A percentile compares a stretch with the other conserved stretches of the same genome.
phyloP scores from a whole-genome alignment of 169 alveolate species.

The Perkinsus marinus region DNA sequence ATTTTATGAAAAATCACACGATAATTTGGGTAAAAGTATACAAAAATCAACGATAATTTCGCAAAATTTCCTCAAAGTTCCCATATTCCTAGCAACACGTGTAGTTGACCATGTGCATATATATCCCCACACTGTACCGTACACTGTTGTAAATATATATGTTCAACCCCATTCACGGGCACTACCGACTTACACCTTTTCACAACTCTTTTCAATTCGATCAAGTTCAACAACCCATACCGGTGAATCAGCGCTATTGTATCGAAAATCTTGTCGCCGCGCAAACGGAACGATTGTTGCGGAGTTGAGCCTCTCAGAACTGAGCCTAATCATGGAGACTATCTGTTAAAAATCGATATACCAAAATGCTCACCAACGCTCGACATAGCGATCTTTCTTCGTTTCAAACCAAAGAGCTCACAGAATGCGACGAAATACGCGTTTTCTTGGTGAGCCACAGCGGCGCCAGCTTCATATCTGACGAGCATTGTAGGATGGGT shows the following conservation, averaged over 20 bases:
- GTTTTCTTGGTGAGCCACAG: neutral
- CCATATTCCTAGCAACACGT: too few species aligned
- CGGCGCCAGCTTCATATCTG: neutral
- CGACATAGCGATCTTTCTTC: neutral
- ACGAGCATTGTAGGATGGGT: too few species aligned
- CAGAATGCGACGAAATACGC: neutral
- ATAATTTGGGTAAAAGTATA: too few species aligned
- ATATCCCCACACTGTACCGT: too few species aligned
- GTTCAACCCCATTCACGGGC: too few species aligned
- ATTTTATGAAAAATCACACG: too few species aligned
- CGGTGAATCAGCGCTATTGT: neutral
- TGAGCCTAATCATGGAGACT: neutral
- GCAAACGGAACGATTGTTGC: neutral
- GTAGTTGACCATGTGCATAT: too few species aligned
- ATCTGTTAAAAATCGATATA: neutral
- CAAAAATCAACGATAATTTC: too few species aligned
- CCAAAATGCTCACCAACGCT: neutral
- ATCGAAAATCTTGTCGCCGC: neutral
- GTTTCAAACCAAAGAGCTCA: neutral
- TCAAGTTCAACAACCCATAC: neutral
- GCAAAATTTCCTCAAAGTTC: too few species aligned
- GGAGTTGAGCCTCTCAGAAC: neutral
- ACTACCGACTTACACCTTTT: neutral
- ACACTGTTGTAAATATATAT: too few species aligned
- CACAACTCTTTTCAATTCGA: neutral